A percentile compares a stretch with the other conserved stretches of the same genome.
These are phyloP conservation scores for Cladophialophora exuberans DNA, from an alignment of 2,329 filamentous ascomycete species.

Conservation along the genomic window DNA sequence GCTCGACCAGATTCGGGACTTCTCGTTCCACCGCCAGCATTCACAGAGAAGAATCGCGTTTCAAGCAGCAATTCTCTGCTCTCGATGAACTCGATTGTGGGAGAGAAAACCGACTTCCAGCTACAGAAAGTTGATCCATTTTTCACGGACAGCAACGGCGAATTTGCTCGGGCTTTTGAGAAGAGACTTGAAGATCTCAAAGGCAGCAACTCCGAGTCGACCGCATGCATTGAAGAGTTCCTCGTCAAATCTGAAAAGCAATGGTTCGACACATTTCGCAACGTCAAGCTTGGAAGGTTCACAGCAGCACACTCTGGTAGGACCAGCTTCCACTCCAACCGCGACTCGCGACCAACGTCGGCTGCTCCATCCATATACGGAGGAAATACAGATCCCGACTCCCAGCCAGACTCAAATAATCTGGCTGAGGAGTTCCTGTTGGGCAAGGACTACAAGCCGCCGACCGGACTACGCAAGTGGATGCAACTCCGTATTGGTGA, in stretches of 20 bases:
- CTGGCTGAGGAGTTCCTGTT: constrained; percentile 57
- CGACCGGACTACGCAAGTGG: constrained; percentile 58
- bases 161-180: constrained; percentile 63
- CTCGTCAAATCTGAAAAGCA: constrained; percentile 68
- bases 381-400: constrained; percentile 38
- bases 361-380: constrained; percentile 46
- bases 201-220: constrained; percentile 60
- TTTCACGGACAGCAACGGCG: constrained; percentile 67
- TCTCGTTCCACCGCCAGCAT: constrained; percentile 24
- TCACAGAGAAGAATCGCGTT: constrained; percentile 19
- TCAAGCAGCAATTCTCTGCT: constrained; percentile 47
- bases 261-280: constrained; percentile 64
- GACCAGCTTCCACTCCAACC: constrained; percentile 39
- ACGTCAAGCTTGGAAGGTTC: constrained; percentile 60
- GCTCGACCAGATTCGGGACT: constrained; percentile 41
- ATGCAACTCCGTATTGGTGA: constrained; percentile 63
- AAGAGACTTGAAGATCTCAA: constrained; percentile 59
- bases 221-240: constrained; percentile 68
- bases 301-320: constrained; percentile 42
- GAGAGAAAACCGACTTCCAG: constrained; percentile 64
- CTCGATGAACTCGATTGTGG: constrained; percentile 61
- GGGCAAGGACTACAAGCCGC: constrained; percentile 59
- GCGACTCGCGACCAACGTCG: constrained; percentile 36
- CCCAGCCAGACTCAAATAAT: constrained; percentile 38
- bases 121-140: constrained; percentile 69